Evolutionary conservation across 805 yeast species (phyloP), one percentile per base, ranked within the genome.

Genomic region (Maudiozyma bulderi): DNA sequence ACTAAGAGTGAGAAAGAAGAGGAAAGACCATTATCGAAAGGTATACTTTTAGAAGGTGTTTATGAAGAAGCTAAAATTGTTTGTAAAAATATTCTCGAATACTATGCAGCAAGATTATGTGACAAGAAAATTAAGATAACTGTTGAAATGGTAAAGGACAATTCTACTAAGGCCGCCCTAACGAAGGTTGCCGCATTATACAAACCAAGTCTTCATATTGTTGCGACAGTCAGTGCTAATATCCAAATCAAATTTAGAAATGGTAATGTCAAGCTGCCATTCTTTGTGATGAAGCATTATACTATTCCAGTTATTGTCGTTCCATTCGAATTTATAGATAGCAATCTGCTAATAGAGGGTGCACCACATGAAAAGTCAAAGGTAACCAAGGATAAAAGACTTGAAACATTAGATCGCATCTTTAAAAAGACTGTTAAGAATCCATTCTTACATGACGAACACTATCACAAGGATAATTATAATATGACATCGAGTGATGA

Each of bases 181-280:
- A 53, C 57, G 5, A 47, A 52, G 26, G 59, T 59, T 6, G 52
- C 56, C 1, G 57, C 59, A 11, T 51, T 65, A 14, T 64, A 63
- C 46, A 56, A 55, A 44, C 69, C 70, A 0, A 58, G 58, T 48
- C 47, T 61, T 34, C 63, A 62, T 46, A 51, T 64, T 8, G 53
- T 64, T 8, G 62, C 66, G 43, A 64, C 69, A 2, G 68, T 65
- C 11, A 61, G 67, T 43, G 59, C 66, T 8, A 66, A 66, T 43
- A 47, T 64, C 40, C 66, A 61, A 46, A 64, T 66, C n/a, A 66
- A 64, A 47, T 66, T 65, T 46, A 62, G 56, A 48, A 66, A 66
- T 49, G 64, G 67, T 2, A 57, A 60, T 30, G 64, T 66, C 1
- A 66, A 66, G 47, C 50, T 66, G 29, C 66, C 70, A 3, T 59